Percentiles rank a stretch among this genome's conserved stretches.
Conservation (phyloP, 345 rosid genomes). For the Bruguiera sexangula region DNA sequence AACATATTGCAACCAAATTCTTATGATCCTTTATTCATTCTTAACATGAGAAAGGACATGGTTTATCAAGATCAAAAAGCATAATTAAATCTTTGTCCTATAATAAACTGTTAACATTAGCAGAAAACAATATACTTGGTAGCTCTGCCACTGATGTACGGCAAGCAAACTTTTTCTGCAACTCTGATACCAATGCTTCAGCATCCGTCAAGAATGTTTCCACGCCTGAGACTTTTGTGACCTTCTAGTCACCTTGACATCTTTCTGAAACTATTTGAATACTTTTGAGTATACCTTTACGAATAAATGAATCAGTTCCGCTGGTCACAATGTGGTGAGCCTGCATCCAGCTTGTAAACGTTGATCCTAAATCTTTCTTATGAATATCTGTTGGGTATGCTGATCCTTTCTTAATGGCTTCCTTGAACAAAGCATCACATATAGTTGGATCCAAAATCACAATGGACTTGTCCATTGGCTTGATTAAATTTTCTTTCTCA, state of each 20-base stretch:
- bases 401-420: constrained; percentile 90
- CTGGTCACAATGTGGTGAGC: constrained; percentile 66
- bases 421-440: constrained; percentile 89
- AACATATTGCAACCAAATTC: no score
- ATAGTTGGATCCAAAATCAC: constrained; percentile 74
- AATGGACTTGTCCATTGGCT: constrained; percentile 55
- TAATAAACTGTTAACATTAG: neutral
- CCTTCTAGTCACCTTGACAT: constrained; percentile 90
- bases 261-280: constrained; percentile 88
- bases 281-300: constrained; percentile 70
- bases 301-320: constrained; percentile 70
- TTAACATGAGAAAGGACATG: no score
- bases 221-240: constrained; percentile 73
- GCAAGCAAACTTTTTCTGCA: constrained; percentile 97
- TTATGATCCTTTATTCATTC: no score
- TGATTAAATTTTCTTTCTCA: constrained; percentile 80
- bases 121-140: constrained; percentile 44
- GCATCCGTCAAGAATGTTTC: constrained; percentile 77
- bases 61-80: no score
- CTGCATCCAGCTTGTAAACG: constrained; percentile 77
- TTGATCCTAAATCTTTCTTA: constrained; percentile 72
- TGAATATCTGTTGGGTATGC: constrained; percentile 83
- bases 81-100: neutral
- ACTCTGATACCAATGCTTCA: constrained; percentile 82
- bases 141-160: constrained; percentile 80